A percentile compares a stretch with the other conserved stretches of the same genome.
Evolutionary conservation across 2,329 filamentous ascomycete genomes (phyloP).

Genomic region (Cylindrodendrum hubeiense): DNA sequence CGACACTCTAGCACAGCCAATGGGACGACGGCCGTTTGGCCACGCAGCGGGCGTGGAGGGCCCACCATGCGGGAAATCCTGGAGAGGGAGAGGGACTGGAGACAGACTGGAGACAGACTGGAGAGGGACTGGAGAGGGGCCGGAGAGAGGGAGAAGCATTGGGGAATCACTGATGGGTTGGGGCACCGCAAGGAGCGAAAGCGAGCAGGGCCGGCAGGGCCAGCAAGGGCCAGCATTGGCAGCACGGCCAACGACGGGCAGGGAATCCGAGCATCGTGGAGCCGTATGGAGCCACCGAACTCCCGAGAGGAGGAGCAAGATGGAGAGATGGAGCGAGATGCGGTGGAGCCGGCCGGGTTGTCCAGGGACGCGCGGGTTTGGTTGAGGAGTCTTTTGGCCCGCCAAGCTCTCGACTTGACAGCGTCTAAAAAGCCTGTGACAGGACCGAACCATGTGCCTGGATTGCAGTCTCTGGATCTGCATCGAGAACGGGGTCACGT

Average conservation of each 20-base stretch:
- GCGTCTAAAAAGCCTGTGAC: not conserved
- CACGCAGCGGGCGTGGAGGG: conserved; percentile 15
- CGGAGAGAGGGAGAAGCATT: not conserved
- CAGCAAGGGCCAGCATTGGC: not conserved
- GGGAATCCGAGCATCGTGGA: not conserved
- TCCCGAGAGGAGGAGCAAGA: not conserved
- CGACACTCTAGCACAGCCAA: conserved; percentile 26
- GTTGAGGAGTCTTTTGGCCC: no score
- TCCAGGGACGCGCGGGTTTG: not conserved
- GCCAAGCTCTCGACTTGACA: not conserved
- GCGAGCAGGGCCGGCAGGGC: no score
- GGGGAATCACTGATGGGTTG: no score
- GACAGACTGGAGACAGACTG: not conserved
- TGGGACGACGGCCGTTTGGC: conserved; percentile 28
- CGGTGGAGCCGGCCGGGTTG: not conserved
- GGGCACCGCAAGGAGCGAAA: not conserved
- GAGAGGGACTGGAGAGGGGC: not conserved
- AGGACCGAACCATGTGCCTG: conserved; percentile 13
- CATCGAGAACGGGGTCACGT: conserved; percentile 1
- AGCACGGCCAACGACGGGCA: not conserved
- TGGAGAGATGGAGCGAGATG: not conserved
- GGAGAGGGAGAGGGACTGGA: conserved; percentile 17
- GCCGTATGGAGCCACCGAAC: not conserved
- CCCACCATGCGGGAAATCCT: conserved; percentile 42
- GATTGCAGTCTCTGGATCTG: conserved; percentile 17